These are phyloP conservation scores for Populus euphratica DNA, from an alignment of 345 rosid genomes.

Conservation along the genomic window DNA sequence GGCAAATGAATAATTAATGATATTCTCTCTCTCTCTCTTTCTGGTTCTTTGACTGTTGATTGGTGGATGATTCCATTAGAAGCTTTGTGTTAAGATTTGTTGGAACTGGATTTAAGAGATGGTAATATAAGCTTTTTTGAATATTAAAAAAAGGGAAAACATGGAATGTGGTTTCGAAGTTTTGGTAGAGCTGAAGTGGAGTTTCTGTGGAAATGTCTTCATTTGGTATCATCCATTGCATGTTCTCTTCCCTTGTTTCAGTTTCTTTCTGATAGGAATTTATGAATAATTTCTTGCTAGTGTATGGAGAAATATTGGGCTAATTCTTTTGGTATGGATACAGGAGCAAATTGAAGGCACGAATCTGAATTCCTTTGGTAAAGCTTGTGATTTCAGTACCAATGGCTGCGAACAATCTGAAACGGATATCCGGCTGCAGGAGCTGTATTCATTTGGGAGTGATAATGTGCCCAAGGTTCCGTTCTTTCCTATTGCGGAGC, in stretches of 20 bases:
- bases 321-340: not conserved
- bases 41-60: not conserved
- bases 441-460: constrained; percentile 6
- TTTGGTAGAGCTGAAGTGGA: not conserved
- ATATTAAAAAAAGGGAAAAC: not conserved
- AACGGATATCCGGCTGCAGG: not conserved
- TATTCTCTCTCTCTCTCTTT: not conserved
- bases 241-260: not conserved
- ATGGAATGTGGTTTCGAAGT: not conserved
- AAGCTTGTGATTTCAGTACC: not conserved
- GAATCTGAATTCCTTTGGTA: not conserved
- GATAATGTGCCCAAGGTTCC: constrained; percentile 13
- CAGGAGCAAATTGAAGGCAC: not conserved
- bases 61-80: not conserved
- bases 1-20: not conserved
- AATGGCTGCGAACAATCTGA: not conserved
- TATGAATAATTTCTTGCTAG: not conserved
- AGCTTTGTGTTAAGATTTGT: not conserved
- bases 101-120: not conserved
- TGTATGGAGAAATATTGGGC: not conserved
- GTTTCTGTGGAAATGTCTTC: not conserved
- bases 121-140: not conserved
- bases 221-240: not conserved
- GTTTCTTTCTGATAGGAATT: not conserved
- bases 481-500: not conserved